Percentiles rank a stretch among this genome's conserved stretches.
Conservation (phyloP, 2,329 filamentous ascomycete genomes). For the Cadophora sp. region DNA sequence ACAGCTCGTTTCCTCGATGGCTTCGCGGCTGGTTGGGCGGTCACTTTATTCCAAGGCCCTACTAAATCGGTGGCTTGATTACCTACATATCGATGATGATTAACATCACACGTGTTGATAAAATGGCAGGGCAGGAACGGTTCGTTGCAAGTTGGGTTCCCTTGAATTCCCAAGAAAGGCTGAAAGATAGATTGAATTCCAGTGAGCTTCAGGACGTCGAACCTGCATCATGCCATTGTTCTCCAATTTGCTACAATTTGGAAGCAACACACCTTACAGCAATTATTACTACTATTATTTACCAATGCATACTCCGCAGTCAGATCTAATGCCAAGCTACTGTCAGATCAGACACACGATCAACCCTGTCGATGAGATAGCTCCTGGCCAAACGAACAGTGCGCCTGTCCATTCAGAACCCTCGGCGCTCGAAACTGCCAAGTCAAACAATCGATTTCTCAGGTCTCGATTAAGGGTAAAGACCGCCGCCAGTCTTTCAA, state of each 20-base stretch:
- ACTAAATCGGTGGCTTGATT: background rate
- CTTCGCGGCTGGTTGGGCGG: background rate
- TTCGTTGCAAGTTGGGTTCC: too few species aligned
- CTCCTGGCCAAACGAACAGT: background rate
- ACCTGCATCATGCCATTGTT: too few species aligned
- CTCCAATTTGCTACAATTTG: background rate
- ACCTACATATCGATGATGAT: background rate
- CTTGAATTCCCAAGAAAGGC: background rate
- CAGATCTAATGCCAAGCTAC: background rate
- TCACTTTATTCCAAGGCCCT: background rate
- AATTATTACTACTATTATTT: background rate
- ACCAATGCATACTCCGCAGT: background rate
- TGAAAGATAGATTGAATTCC: too few species aligned
- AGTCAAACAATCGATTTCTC: constrained; percentile 25
- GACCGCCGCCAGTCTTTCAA: background rate
- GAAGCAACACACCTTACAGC: background rate
- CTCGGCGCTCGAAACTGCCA: constrained; percentile 23
- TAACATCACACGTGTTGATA: background rate
- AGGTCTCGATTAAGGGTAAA: background rate
- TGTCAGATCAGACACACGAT: constrained; percentile 17
- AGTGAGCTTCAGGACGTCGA: too few species aligned
- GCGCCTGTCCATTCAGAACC: background rate
- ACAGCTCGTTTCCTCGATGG: background rate
- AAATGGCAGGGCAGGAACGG: too few species aligned
- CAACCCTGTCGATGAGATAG: background rate